Evolutionary conservation across 495 filamentous ascomycete species (phyloP), one percentile per base, ranked within the genome.

Genomic region (Hypoxylon cercidicola): DNA sequence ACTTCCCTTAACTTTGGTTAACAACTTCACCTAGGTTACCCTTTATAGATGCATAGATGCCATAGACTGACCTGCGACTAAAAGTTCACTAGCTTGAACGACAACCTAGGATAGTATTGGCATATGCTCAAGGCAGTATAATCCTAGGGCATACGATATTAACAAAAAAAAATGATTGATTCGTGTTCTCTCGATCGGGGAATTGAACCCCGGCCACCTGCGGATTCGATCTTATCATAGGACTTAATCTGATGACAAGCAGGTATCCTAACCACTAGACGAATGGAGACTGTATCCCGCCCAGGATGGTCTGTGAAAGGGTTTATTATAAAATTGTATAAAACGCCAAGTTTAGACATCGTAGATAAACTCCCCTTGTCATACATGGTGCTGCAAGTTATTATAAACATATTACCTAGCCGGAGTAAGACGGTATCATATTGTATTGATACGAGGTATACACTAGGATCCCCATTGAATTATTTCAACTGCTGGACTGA

Each of bases 161-260:
- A 34, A 60, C 34, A 7, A 46, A 28, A 54, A 39, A 47, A 23
- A 55, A 21, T 10, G n/a, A n/a, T n/a, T 25, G 23, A 25, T 18
- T 21, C 2, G 19, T 13, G 25, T 12, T 11, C 72, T 75, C 74
- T 66, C 71, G 66, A 72, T 72, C 68, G 72, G 73, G 74, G 74
- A 75, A 76, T 76, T 66, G 74, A 76, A 76, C 74, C 74, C 74
- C 74, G 72, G 71, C 71, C 72, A 75, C 72, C 71, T 71, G 74
- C 72, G 72, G 8, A 43, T 45, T 50, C 23, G 1, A n/a, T 11
- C 15, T 23, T 44, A 30, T 32, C 32, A 20, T 6, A 12, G n/a
- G 16, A 21, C 2, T 19, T 39, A 43, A 32, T 21, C 12, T 19
- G 25, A 54, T 64, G 55, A 64, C 62, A 64, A 64, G 62, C 62